phyloP scores from a whole-genome alignment of 768 basidiomycete species.

The Leccinum variicolor region DNA sequence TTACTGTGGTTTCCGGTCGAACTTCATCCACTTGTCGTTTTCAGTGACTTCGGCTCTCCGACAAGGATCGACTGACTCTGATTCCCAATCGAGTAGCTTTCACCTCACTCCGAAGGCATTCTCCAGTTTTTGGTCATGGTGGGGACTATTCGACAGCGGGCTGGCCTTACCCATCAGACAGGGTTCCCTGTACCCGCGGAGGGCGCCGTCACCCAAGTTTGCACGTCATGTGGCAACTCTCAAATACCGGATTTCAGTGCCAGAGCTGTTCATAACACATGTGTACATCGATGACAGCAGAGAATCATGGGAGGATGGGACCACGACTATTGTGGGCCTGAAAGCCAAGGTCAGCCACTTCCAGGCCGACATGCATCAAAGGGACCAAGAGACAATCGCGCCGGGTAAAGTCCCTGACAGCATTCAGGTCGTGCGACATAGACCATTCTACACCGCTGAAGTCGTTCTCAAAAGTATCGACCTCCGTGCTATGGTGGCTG shows the following conservation, averaged over 20 bases:
- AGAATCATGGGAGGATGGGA: slow-evolving; percentile 79
- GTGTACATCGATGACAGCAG: slow-evolving; percentile 78
- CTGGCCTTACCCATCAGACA: slow-evolving; percentile 84
- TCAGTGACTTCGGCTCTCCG: slow-evolving; percentile 71
- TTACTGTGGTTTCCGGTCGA: slow-evolving; percentile 84
- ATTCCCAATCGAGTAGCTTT: slow-evolving; percentile 56
- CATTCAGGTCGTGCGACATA: slow-evolving; percentile 64
- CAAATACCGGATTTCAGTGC: slow-evolving; percentile 81
- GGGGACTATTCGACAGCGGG: slow-evolving; percentile 74
- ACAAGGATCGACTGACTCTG: slow-evolving; percentile 16
- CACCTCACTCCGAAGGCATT: slow-evolving; percentile 85
- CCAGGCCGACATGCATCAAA: slow-evolving; percentile 89
- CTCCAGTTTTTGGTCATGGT: slow-evolving; percentile 92
- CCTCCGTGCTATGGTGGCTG: slow-evolving; percentile 73
- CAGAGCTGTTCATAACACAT: slow-evolving; percentile 81
- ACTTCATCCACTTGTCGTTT: slow-evolving; percentile 89
- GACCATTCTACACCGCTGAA: slow-evolving; percentile 86
- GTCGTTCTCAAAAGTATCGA: slow-evolving; percentile 75
- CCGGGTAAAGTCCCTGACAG: slow-evolving; percentile 53
- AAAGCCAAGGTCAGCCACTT: slow-evolving; percentile 81
- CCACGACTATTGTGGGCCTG: slow-evolving; percentile 77
- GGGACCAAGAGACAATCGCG: slow-evolving; percentile 73
- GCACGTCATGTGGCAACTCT: slow-evolving; percentile 85
- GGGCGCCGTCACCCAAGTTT: slow-evolving; percentile 79
- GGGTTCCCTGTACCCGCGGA: slow-evolving; percentile 74